phyloP scores from a whole-genome alignment of 768 basidiomycete species.

The Tylopilus vinaceipallidus region DNA sequence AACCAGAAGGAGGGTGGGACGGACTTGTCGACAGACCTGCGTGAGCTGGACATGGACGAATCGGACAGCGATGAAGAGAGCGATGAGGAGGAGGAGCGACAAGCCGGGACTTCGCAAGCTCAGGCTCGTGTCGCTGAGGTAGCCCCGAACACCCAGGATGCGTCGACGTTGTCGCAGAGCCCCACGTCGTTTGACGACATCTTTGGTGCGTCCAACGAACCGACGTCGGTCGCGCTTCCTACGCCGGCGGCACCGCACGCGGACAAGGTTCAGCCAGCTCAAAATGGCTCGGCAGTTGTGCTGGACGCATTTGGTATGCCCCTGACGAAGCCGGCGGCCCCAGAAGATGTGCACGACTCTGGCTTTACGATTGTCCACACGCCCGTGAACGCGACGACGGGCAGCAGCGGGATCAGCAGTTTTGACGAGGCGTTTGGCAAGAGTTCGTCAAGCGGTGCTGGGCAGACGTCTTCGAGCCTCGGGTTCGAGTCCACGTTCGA shows the following conservation, averaged over 20 bases:
- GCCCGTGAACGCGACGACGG: conserved; percentile 11
- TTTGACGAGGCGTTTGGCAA: conserved; percentile 77
- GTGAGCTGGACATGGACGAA: conserved; percentile 58
- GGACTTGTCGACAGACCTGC: conserved; percentile 50
- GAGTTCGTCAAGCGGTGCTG: conserved; percentile 39
- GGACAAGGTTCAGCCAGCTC: conserved; percentile 14
- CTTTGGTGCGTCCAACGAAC: conserved; percentile 38
- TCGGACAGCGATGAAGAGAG: conserved; percentile 56
- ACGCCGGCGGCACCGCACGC: conserved; percentile 15
- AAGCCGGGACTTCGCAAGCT: conserved; percentile 16
- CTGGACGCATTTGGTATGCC: conserved; percentile 43
- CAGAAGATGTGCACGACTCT: conserved; percentile 21
- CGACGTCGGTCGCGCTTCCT: conserved; percentile 20
- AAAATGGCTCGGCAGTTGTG: conserved; percentile 18
- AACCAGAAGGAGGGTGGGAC: conserved; percentile 41
- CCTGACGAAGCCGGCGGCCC: conserved; percentile 18
- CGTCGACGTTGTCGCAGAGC: conserved; percentile 1
- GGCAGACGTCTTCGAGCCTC: conserved; percentile 38
- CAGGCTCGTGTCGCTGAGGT: conserved; percentile 19
- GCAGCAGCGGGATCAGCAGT: conserved; percentile 43
- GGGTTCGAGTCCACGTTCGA: conserved; percentile 67
- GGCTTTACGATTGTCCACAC: conserved; percentile 20
- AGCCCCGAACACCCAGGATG: conserved; percentile 12
- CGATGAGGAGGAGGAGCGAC: conserved; percentile 39
- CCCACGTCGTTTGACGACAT: conserved; percentile 54